Evolutionary conservation across 2,329 filamentous ascomycete genomes (phyloP), one percentile per base, ranked within the genome.

Genomic region (Cytospora schulzeri): DNA sequence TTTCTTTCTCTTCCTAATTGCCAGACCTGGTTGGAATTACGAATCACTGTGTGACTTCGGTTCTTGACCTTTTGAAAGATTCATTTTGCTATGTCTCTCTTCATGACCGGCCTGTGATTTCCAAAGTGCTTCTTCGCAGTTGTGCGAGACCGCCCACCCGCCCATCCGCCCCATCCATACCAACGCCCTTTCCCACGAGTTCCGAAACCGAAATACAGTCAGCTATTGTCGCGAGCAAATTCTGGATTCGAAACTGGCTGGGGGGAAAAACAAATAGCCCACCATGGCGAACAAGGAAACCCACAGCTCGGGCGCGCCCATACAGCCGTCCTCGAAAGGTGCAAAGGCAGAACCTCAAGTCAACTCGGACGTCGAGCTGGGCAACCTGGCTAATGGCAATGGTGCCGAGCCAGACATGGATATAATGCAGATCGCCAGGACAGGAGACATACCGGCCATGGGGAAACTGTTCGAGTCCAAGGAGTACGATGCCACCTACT

Each of bases 401-500:
- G 54, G 45, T 31, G 57, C 57, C 60, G 85, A 91, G 70, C 38
- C 60, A 41, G 50, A 65, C 33, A 48, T 53, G n/a, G 94, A 99
- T 79, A 89, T 99, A 70, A 98, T 99, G 94, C 94, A 97, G 80
- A 80, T 97, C 75, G 93, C 95, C 50, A 85, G 95, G 66, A 78
- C 96, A 70, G 95, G 96, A 64, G 93, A 99, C 74, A 86, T 97
- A 66, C 81, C 84, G 9, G 90, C 87, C 60, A 95, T 99, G 82
- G 91, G 97, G 80, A 93, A 89, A 80, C 83, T 99, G 59, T 96
- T 97, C 70, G 91, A 94, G 74, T 86, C 85, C 64, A 90, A 90
- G 69, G 92, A 91, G 71, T 92, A 85, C 75, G 91, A 92, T 75
- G 92, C 92, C 57, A 91, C 88, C 60, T 95, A 93, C 76, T 85